Evolutionary conservation across 805 yeast species (phyloP).

Genomic region (Metschnikowia shivogae): DNA sequence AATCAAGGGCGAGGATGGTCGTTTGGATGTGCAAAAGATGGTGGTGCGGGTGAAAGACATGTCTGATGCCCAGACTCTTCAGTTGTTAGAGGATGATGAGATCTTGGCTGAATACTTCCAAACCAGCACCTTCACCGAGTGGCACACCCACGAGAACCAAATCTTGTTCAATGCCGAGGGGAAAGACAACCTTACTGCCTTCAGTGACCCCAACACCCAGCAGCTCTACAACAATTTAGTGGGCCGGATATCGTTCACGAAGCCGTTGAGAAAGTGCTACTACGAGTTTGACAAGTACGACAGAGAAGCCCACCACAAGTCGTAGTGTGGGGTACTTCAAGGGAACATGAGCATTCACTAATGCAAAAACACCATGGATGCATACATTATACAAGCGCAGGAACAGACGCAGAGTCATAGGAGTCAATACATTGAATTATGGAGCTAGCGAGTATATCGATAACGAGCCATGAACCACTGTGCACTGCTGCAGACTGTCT

Average conservation of each 20-base stretch:
- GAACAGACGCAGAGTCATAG: too few species aligned
- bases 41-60: slow-evolving; percentile 18
- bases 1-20: neutral
- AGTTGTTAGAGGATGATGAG: slow-evolving; percentile 21
- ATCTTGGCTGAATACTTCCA: slow-evolving; percentile 21
- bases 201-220: neutral
- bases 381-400: too few species aligned
- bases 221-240: slow-evolving; percentile 6
- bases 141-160: slow-evolving; percentile 19
- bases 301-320: slow-evolving; percentile 5
- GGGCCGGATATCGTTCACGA: slow-evolving; percentile 2
- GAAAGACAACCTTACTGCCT: slow-evolving; percentile 4
- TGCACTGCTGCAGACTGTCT: too few species aligned
- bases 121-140: slow-evolving; percentile 15
- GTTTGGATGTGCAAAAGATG: slow-evolving; percentile 13
- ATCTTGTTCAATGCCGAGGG: slow-evolving; percentile 17
- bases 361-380: too few species aligned
- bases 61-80: slow-evolving; percentile 22
- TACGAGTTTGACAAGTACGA: slow-evolving; percentile 11
- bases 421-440: too few species aligned
- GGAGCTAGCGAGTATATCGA: too few species aligned
- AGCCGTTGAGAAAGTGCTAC: slow-evolving; percentile 11
- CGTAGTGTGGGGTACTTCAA: neutral
- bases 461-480: too few species aligned
- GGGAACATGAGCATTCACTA: neutral